Evolutionary conservation across 148 eudicot species (phyloP).

Genomic region (Diospyros lotus): DNA sequence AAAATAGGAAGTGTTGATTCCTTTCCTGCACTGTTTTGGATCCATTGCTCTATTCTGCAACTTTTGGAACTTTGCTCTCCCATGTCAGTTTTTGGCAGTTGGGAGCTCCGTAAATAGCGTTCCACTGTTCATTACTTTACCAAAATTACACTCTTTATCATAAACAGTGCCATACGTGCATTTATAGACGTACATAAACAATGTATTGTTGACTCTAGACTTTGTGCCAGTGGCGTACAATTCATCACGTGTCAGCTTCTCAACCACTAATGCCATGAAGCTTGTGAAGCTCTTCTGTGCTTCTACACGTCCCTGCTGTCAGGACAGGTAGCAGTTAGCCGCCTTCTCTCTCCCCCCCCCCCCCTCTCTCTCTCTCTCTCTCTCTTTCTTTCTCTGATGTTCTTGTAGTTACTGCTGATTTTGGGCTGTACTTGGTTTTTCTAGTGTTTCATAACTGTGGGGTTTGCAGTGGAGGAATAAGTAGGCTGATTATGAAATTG

Average conservation of each 20-base stretch:
- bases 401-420: neutral
- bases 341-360: no score
- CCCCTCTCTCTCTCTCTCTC: neutral
- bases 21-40: no score
- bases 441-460: neutral
- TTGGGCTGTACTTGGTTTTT: neutral
- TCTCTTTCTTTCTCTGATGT: neutral
- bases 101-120: no score
- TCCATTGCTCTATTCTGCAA: no score
- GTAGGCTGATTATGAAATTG: neutral
- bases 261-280: neutral
- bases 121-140: no score
- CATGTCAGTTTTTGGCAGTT: no score
- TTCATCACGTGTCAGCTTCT: neutral
- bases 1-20: no score
- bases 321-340: neutral
- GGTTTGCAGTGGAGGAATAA: neutral
- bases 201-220: neutral
- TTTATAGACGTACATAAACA: neutral
- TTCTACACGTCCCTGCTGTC: neutral
- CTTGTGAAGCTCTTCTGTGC: neutral
- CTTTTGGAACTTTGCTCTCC: no score
- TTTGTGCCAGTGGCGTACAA: neutral
- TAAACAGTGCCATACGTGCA: neutral
- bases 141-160: neutral